Conservation (phyloP, 331 rosid genomes). For the Cydonia oblonga region DNA sequence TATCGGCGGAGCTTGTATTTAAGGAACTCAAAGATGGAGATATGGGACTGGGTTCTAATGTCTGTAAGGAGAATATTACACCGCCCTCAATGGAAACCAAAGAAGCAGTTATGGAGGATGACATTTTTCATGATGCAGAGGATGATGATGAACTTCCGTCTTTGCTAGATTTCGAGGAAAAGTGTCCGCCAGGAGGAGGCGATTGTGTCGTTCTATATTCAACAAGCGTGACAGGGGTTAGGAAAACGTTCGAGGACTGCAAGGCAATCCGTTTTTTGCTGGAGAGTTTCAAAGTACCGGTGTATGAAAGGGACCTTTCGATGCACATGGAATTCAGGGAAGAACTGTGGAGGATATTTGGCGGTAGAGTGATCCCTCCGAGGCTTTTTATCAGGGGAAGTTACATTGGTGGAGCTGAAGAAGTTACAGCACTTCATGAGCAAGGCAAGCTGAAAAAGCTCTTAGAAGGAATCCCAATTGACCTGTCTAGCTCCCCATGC, state of each 20-base stretch:
- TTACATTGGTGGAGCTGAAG: slow-evolving; percentile 82
- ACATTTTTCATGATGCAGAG: background rate
- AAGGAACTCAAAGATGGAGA: slow-evolving; percentile 36
- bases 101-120: slow-evolving; percentile 3
- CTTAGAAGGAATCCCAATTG: slow-evolving; percentile 53
- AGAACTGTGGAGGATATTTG: slow-evolving; percentile 62
- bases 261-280: slow-evolving; percentile 54
- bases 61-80: slow-evolving; percentile 13
- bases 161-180: slow-evolving; percentile 55
- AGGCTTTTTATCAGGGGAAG: slow-evolving; percentile 79
- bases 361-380: slow-evolving; percentile 65
- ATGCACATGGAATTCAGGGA: slow-evolving; percentile 70
- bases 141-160: slow-evolving; percentile 22
- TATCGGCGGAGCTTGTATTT: background rate
- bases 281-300: slow-evolving; percentile 47
- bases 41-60: slow-evolving; percentile 18
- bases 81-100: slow-evolving; percentile 15
- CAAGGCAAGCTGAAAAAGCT: slow-evolving; percentile 65
- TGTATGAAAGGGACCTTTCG: slow-evolving; percentile 75
- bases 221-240: slow-evolving; percentile 72
- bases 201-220: slow-evolving; percentile 58
- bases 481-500: slow-evolving; percentile 31
- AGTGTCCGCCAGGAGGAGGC: slow-evolving; percentile 70
- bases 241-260: slow-evolving; percentile 79
- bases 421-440: slow-evolving; percentile 72